These are phyloP conservation scores for Microdochium trichocladiopsis DNA, from an alignment of 2,329 filamentous ascomycete genomes.

Conservation along the genomic window DNA sequence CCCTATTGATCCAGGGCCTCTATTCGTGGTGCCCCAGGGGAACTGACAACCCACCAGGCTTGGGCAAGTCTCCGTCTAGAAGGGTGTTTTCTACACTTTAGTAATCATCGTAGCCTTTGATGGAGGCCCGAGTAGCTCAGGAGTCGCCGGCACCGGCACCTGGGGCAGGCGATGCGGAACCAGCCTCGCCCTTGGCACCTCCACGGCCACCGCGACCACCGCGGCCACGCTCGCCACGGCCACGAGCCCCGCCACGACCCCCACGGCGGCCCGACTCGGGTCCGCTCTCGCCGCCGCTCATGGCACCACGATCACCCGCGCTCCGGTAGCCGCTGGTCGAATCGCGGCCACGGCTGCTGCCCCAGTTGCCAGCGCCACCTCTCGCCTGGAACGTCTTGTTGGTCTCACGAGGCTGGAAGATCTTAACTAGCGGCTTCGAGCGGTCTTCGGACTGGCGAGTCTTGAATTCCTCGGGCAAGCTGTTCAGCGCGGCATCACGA, in stretches of 20 bases:
- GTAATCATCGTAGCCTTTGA: no score
- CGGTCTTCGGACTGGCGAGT: slow-evolving; percentile 64
- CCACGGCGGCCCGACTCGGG: slow-evolving; percentile 50
- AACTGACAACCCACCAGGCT: no score
- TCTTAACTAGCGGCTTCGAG: slow-evolving; percentile 73
- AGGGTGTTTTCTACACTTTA: no score
- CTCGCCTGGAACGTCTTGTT: slow-evolving; percentile 47
- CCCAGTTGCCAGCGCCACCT: slow-evolving; percentile 62
- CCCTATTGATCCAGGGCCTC: no score
- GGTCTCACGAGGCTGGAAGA: slow-evolving; percentile 65
- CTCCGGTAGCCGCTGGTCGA: slow-evolving; percentile 71
- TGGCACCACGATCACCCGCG: slow-evolving; percentile 60
- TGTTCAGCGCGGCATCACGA: slow-evolving; percentile 70
- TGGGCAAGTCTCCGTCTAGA: no score
- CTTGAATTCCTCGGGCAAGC: slow-evolving; percentile 70
- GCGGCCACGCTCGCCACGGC: slow-evolving; percentile 43
- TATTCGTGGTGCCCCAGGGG: no score
- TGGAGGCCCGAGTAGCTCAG: slow-evolving; percentile 16
- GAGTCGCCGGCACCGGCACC: slow-evolving; percentile 33
- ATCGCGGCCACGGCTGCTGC: slow-evolving; percentile 57
- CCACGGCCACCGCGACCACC: slow-evolving; percentile 52
- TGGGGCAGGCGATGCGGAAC: slow-evolving; percentile 45
- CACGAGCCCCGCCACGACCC: slow-evolving; percentile 48
- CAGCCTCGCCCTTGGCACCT: slow-evolving; percentile 49
- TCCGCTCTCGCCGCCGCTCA: slow-evolving; percentile 65